Evolutionary conservation across 2,329 filamentous ascomycete genomes (phyloP), one percentile per base, ranked within the genome.

Genomic region (Venturiaceae sp.): DNA sequence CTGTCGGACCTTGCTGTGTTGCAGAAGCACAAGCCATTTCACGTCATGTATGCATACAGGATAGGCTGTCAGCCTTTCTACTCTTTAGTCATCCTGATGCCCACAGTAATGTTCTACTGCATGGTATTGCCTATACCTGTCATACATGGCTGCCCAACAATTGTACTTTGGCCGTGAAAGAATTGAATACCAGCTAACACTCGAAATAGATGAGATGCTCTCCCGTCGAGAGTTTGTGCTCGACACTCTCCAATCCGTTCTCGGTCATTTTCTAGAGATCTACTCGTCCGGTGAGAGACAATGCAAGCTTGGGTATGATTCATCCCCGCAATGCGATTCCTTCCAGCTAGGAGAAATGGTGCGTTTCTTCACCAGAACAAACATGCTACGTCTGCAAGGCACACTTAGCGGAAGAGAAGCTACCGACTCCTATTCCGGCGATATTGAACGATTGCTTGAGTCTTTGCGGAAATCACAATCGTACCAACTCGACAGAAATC

Each of bases 311-410:
- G 87, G 87, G 56, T 91, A 91, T 69, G 86, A 89, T 66, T 84
- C 83, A 2, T 87, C 83, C 61, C 72, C 80, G 1, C 83, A 86
- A 44, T 91, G 88, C 69, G 88, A 92, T 72, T 85, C 83, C 1
- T 92, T 87, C 66, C 88, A 92, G 70, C 80, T 92, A 1, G 88
- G 87, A 23, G 86, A 91, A 71, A 88, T 88, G 78, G 72, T 90
- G 62, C 84, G 83, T 63, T 91, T 91, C 70, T 80, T 91, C 36
- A 73, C 77, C 14, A 78, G 79, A 63, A 83, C 83, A 63, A 77
- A 80, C 30, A 80, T 88, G 0, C 66, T 90, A 3, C 80, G 78
- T 37, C 71, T 89, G 1, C 70, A 74, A 60, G 71, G 74, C 28
- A 72, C 69, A 23, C 71, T 80, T 14, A 71, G 72, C 59, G 69